Conservation (phyloP, 1,139 yeast genomes). For the Lizanozyma gosingica region DNA sequence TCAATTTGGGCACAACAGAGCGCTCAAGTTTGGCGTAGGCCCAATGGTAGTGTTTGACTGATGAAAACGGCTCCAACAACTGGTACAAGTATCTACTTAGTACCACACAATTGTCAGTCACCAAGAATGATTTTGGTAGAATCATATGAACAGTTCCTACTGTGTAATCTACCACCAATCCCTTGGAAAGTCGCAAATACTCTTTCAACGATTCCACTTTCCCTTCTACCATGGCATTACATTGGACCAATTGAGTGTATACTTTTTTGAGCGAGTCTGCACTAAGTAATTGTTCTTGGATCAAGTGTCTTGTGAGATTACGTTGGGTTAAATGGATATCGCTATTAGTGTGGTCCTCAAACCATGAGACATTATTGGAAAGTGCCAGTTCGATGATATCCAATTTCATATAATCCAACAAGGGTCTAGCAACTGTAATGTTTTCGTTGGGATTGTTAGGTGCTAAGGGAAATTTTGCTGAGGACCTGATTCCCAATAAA, state of each 20-base stretch:
- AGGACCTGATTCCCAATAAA: conserved; percentile 30
- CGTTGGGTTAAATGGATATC: conserved; percentile 48
- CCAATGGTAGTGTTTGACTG: conserved; percentile 37
- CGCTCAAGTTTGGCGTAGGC: conserved; percentile 35
- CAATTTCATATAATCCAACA: conserved; percentile 36
- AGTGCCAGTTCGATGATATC: conserved; percentile 41
- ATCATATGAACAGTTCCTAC: conserved; percentile 1
- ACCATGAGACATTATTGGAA: conserved; percentile 40
- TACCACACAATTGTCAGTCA: conserved; percentile 12
- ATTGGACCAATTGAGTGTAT: conserved; percentile 3
- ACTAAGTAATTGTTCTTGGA: conserved; percentile 10
- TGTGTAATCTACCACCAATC: background rate
- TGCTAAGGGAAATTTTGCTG: conserved; percentile 19
- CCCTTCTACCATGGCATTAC: conserved; percentile 3
- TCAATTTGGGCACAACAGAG: conserved; percentile 19
- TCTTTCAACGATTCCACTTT: conserved; percentile 5
- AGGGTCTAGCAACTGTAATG: conserved; percentile 40
- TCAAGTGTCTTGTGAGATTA: conserved; percentile 34
- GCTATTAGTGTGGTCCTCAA: conserved; percentile 58
- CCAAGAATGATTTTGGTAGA: background rate
- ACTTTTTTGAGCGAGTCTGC: conserved; percentile 7
- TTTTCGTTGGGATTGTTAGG: conserved; percentile 11
- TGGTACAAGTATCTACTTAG: conserved; percentile 26
- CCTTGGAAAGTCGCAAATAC: conserved; percentile 3
- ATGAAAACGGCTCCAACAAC: conserved; percentile 24